Evolutionary conservation across 768 basidiomycete genomes (phyloP), one percentile per base, ranked within the genome.

Genomic region (Suillus bovinus): DNA sequence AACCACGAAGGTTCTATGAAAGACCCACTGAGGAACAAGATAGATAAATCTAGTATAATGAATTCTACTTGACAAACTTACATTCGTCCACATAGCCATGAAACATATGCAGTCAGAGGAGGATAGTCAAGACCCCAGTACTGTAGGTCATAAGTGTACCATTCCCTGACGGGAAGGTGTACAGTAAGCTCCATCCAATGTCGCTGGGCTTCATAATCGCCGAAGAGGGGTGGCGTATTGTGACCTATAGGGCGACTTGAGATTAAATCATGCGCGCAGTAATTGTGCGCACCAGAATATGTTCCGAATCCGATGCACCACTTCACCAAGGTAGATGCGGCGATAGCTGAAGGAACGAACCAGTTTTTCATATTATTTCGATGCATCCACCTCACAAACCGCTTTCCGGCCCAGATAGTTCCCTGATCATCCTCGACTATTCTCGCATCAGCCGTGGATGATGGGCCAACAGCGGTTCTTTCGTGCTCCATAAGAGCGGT

Each of bases 61-160:
- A 58, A 34, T 13, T 33, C 27, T 44, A 63, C 70, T 74, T 34
- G 73, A 70, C 8, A 71, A 79, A 65, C 90, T 65, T 66, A 93
- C 93, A 92, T 72, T 53, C 82, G 72, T 8, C 93, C 93, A 71
- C 89, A 94, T 55, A 91, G 36, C 89, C 90, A 96, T 17, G 92
- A 94, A 34, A 88, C 80, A 69, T 96, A 96, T 3, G 93, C 96
- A 3, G 95, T 97, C 64, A 97, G 69, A 4, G 95, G 95, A 4
- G 95, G 95, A 77, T 98, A 98, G 75, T 98, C 96, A 57, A 98
- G 80, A 0, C 93, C 93, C 96, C 96, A 98, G 70, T 96, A 96
- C 39, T 85, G 84, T 34, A 92, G 80, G 69, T 96, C 92, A 73
- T 94, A 92, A 1, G 77, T 86, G 74, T 98, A 98, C 96, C 96